Percentiles rank a stretch among this genome's conserved stretches.
phyloP scores from a whole-genome alignment of 805 yeast genomes.

The Saccharomyces paradoxus region DNA sequence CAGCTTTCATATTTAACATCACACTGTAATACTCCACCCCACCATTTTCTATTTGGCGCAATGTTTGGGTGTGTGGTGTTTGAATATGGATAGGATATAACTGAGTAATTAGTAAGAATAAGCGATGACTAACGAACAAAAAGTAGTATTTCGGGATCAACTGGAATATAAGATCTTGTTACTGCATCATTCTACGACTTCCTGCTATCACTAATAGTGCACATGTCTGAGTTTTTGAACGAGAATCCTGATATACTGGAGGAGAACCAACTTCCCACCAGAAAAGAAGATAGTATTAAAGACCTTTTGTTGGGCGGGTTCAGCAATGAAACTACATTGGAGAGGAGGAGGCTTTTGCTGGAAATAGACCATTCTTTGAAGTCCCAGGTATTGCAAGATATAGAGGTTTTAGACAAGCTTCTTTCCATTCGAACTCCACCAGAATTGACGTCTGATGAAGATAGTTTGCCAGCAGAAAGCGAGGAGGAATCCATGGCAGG shows the following conservation, averaged over 20 bases:
- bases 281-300: conserved; percentile 33
- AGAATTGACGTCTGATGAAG: conserved; percentile 18
- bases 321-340: conserved; percentile 9
- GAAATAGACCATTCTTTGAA: conserved; percentile 21
- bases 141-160: not conserved
- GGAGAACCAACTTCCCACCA: conserved; percentile 64
- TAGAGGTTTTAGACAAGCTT: conserved; percentile 26
- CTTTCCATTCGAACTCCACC: conserved; percentile 19
- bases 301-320: conserved; percentile 14
- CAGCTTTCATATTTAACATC: not conserved
- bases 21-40: not conserved
- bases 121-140: not conserved
- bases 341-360: conserved; percentile 21
- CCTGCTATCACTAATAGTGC: not conserved
- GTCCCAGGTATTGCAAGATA: conserved; percentile 20
- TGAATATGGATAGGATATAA: not conserved
- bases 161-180: not conserved
- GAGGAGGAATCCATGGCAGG: conserved; percentile 18
- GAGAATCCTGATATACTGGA: conserved; percentile 87
- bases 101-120: not conserved
- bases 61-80: not conserved
- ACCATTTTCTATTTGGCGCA: not conserved
- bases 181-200: not conserved
- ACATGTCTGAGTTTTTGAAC: conserved; percentile 76
- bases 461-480: conserved; percentile 4